Conservation (phyloP, 352 stramenopile genomes). For the Aphanomyces euteiches region DNA sequence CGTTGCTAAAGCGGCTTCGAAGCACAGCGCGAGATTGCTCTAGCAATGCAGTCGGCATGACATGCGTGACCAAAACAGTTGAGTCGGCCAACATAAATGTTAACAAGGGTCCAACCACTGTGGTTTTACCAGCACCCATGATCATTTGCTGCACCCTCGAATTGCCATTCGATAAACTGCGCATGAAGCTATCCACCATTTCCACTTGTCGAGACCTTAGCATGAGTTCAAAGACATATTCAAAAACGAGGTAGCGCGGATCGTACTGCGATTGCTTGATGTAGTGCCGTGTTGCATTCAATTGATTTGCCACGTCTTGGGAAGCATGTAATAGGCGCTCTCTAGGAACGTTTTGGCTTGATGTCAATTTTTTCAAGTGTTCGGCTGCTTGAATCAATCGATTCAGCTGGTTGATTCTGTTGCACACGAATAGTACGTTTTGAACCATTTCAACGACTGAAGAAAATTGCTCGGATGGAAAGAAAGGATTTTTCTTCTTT, state of each 20-base stretch:
- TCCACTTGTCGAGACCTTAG: conserved; percentile 97
- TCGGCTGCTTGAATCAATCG: conserved; percentile 56
- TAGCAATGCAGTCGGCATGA: conserved; percentile 97
- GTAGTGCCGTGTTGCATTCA: conserved; percentile 77
- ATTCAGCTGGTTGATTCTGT: conserved; percentile 82
- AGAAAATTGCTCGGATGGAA: conserved; percentile 30
- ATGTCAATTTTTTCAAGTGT: conserved; percentile 10
- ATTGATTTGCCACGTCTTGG: conserved; percentile 69
- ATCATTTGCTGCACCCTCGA: conserved; percentile 97
- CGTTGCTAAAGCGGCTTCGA: conserved; percentile 94
- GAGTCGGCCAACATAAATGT: conserved; percentile 97
- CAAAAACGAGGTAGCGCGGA: conserved; percentile 98
- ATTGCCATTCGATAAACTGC: conserved; percentile 65
- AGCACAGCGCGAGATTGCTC: conserved; percentile 98
- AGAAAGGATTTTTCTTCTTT: conserved; percentile 64
- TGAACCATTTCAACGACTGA: conserved; percentile 52
- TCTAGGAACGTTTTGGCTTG: not conserved
- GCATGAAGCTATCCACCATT: conserved; percentile 98
- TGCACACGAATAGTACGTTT: conserved; percentile 66
- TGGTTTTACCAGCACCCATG: conserved; percentile 99
- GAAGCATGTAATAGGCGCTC: conserved; percentile 75
- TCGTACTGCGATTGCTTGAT: conserved; percentile 88
- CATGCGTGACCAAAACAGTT: conserved; percentile 93
- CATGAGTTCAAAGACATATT: conserved; percentile 99
- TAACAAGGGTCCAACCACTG: conserved; percentile 97